Evolutionary conservation across 257 asterid species (phyloP).

Genomic region (Hygrophila difformis): DNA sequence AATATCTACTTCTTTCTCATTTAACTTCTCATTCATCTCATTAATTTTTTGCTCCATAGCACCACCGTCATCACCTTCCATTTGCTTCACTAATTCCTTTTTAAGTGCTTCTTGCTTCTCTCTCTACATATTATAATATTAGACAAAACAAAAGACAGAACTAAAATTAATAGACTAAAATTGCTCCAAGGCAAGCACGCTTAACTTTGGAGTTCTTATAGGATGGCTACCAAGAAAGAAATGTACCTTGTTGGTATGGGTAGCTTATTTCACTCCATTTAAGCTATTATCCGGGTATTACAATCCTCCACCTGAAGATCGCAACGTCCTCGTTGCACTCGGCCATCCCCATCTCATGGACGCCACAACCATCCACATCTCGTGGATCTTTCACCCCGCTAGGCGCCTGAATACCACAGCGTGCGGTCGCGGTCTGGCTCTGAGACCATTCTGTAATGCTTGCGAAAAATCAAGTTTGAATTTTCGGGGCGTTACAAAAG

Average conservation of each 20-base stretch:
- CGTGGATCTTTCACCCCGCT: no score
- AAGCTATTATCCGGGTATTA: conserved; percentile 64
- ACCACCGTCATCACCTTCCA: conserved; percentile 46
- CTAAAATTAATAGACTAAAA: conserved; percentile 1
- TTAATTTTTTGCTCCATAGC: conserved; percentile 36
- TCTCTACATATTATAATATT: conserved; percentile 43
- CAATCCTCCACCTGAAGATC: no score
- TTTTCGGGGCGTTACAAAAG: no score
- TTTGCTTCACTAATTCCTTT: conserved; percentile 48
- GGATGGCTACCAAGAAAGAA: no score
- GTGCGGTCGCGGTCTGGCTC: no score
- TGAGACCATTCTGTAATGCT: conserved; percentile 43
- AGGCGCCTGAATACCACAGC: no score
- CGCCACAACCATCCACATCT: no score
- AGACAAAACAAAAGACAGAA: background rate
- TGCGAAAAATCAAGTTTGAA: background rate
- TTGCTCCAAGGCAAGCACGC: no score
- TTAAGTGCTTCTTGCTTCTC: conserved; percentile 57
- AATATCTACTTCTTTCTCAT: conserved; percentile 30
- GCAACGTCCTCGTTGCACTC: no score
- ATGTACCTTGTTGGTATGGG: background rate
- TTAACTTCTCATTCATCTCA: conserved; percentile 34
- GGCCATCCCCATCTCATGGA: no score
- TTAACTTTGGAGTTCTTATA: no score
- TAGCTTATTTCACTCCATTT: conserved; percentile 57